phyloP scores from a whole-genome alignment of 495 filamentous ascomycete genomes.

The Tuber aestivum region DNA sequence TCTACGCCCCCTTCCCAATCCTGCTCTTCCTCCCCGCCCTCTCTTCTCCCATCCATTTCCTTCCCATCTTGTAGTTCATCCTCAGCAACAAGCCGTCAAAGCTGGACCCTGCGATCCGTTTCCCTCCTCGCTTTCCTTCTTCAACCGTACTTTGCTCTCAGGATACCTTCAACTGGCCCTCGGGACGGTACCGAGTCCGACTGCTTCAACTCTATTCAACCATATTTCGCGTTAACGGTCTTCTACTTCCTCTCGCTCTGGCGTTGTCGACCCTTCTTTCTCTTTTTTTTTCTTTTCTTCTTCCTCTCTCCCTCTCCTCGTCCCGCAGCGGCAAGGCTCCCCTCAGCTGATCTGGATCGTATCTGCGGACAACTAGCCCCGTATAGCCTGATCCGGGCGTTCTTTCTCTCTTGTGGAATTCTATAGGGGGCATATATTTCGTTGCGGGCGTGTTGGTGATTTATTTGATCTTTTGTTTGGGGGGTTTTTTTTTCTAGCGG shows the following conservation, averaged over 20 bases:
- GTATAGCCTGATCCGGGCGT: not conserved
- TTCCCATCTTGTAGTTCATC: slow-evolving; percentile 31
- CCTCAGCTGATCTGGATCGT: not conserved
- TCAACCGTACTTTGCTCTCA: slow-evolving; percentile 27
- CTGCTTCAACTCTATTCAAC: not conserved
- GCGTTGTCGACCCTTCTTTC: not conserved
- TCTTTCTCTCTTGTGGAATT: not conserved
- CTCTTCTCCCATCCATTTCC: slow-evolving; percentile 24
- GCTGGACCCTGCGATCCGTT: slow-evolving; percentile 38
- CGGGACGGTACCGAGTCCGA: slow-evolving; percentile 37
- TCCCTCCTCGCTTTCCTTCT: slow-evolving; percentile 32
- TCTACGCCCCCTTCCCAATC: slow-evolving; percentile 35
- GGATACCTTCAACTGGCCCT: slow-evolving; percentile 31
- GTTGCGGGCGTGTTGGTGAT: not conserved
- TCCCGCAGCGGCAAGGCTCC: not conserved
- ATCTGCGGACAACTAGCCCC: not conserved
- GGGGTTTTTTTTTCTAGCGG: slow-evolving; percentile 23
- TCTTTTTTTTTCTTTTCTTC: not conserved
- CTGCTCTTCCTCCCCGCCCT: slow-evolving; percentile 33
- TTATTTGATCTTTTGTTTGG: slow-evolving; percentile 20
- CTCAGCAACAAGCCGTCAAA: slow-evolving; percentile 31
- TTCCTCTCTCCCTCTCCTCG: not conserved
- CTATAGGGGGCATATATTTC: not conserved
- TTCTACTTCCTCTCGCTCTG: not conserved
- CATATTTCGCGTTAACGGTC: not conserved